Conservation (phyloP, 768 basidiomycete species). For the Tulasnella sp. region DNA sequence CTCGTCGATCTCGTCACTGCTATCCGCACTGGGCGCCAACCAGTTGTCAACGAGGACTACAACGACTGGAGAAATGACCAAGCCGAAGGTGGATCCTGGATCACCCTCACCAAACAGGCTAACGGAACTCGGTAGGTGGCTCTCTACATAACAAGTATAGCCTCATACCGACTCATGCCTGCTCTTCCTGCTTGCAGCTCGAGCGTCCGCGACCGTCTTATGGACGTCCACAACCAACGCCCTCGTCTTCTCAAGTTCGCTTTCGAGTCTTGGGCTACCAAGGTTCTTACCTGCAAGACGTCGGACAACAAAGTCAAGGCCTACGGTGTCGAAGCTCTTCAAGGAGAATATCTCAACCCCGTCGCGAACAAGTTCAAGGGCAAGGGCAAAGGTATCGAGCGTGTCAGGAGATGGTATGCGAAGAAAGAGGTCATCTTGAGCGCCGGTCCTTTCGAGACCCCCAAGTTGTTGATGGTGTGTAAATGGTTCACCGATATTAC, state of each 20-base stretch:
- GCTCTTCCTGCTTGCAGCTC: background rate
- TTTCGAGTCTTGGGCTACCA: slow-evolving; percentile 9
- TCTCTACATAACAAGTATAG: background rate
- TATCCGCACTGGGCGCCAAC: background rate
- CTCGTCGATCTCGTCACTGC: slow-evolving; percentile 11
- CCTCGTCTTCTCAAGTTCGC: slow-evolving; percentile 4
- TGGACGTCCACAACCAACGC: background rate
- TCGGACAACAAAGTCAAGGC: slow-evolving; percentile 5
- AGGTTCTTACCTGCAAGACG: slow-evolving; percentile 11
- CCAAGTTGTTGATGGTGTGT: slow-evolving; percentile 16
- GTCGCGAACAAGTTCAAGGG: slow-evolving; percentile 10
- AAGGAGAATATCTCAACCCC: background rate
- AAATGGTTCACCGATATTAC: background rate
- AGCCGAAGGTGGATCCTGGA: slow-evolving; percentile 1
- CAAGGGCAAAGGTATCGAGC: background rate
- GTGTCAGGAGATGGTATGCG: slow-evolving; percentile 6
- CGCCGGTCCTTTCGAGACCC: slow-evolving; percentile 20
- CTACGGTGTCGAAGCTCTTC: slow-evolving; percentile 5
- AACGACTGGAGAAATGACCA: slow-evolving; percentile 2
- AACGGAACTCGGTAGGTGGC: slow-evolving; percentile 9
- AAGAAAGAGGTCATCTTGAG: slow-evolving; percentile 21
- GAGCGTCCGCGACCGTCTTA: background rate
- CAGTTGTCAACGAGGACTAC: slow-evolving; percentile 1
- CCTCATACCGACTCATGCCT: background rate
- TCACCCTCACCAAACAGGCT: slow-evolving; percentile 7